Evolutionary conservation across 2,329 filamentous ascomycete genomes (phyloP), one percentile per base, ranked within the genome.

Genomic region (Xylariaceae sp.): DNA sequence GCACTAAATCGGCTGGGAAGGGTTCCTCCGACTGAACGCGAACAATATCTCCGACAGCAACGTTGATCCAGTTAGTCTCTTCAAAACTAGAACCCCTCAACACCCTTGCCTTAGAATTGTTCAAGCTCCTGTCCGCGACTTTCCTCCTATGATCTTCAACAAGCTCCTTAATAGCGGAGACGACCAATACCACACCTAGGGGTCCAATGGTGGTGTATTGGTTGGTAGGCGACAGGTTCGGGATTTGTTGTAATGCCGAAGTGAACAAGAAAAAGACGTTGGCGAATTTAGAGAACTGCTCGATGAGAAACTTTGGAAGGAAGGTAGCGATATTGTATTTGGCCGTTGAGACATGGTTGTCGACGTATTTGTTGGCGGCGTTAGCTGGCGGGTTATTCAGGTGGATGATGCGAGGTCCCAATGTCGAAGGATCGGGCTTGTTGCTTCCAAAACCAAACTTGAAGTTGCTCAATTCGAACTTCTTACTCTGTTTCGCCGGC

Each of bases 201-300:
- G 93, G 93, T 5, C 87, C 92, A 63, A 98, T 96, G 29, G 94
- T 98, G 5, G 93, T 98, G 64, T 91, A 98, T 67, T 77, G 80
- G 70, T 96, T 97, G 8, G 93, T 98, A 6, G 94, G 93, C 25
- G 91, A 95, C 50, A 98, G 85, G 55, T 86, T 85, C 19, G 93
- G 93, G 50, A 98, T 95, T 67, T 98, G 93, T 72, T 98, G 93
- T 37, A 98, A 73, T 33, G 82, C 84, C 14, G 93, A 91, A 29
- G 93, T 98, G 68, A 98, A 97, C 65, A 98, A 80, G 86, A 98
- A 98, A 75, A 98, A 98, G 62, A 98, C 70, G 70, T 98, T 98
- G 74, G 93, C 93, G 68, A 96, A 95, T 74, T 96, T 98, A 50
- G 91, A 96, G 71, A 98, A 98, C 66, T 98, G 93, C 67, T 98